Evolutionary conservation across 495 filamentous ascomycete species (phyloP).

Genomic region (Xylaria scruposa): DNA sequence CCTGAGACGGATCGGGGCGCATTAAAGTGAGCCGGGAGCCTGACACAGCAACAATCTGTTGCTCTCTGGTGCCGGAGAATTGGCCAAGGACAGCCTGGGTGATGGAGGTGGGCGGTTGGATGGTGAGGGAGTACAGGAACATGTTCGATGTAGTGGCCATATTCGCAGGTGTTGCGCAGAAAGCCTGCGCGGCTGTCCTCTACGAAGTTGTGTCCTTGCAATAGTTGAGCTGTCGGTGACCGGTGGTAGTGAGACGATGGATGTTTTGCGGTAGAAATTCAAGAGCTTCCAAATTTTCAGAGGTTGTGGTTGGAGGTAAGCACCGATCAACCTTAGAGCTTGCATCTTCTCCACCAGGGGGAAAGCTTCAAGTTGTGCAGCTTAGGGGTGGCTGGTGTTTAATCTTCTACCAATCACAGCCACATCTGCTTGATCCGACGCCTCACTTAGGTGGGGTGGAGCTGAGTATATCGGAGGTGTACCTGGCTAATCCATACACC

Average conservation of each 20-base stretch:
- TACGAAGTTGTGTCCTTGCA: conserved; percentile 22
- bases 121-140: conserved; percentile 96
- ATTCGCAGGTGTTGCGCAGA: conserved; percentile 56
- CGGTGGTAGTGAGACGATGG: neutral
- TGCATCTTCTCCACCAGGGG: neutral
- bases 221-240: neutral
- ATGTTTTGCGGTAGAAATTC: neutral
- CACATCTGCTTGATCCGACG: neutral
- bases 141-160: conserved; percentile 98
- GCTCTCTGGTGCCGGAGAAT: conserved; percentile 92
- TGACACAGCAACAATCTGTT: conserved; percentile 94
- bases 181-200: conserved; percentile 56
- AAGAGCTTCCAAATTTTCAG: conserved; percentile 25
- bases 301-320: neutral
- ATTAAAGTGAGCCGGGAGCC: conserved; percentile 89
- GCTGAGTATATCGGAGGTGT: neutral
- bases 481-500: neutral
- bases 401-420: neutral
- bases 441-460: neutral
- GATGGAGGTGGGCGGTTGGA: conserved; percentile 87
- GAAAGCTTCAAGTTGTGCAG: neutral
- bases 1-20: conserved; percentile 81
- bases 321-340: neutral
- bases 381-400: conserved; percentile 22
- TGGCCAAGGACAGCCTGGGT: conserved; percentile 91